These are phyloP conservation scores for Linnemannia exigua DNA, from an alignment of 192 early-diverging fungal species.

Conservation along the genomic window DNA sequence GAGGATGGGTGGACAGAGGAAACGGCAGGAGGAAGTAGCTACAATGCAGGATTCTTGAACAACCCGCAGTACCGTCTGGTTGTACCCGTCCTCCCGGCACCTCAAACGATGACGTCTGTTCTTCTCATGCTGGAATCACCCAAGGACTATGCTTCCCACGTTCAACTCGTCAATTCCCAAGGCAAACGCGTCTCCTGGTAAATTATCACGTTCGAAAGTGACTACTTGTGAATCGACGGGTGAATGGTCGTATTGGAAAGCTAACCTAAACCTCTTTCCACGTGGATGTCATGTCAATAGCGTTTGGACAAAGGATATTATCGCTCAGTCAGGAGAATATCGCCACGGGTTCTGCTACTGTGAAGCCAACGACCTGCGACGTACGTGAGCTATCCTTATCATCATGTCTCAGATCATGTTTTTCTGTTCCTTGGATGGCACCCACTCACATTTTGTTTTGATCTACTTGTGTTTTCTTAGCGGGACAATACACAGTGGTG, in stretches of 20 bases:
- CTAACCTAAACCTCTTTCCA: too few relatives aligned
- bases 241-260: too few relatives aligned
- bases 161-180: slow-evolving; percentile 74
- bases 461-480: slow-evolving; percentile 44
- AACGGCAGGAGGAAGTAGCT: slow-evolving; percentile 84
- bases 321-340: slow-evolving; percentile 82
- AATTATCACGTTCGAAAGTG: too few relatives aligned
- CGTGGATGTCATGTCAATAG: slow-evolving; percentile 37
- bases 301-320: slow-evolving; percentile 69
- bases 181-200: slow-evolving; percentile 81
- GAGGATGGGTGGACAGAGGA: slow-evolving; percentile 78
- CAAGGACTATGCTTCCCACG: slow-evolving; percentile 74
- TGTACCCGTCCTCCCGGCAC: slow-evolving; percentile 64
- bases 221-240: too few relatives aligned
- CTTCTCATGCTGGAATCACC: slow-evolving; percentile 78
- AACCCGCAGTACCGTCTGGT: slow-evolving; percentile 87
- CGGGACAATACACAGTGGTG: slow-evolving; percentile 84
- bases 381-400: too few relatives aligned
- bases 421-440: neutral
- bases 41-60: slow-evolving; percentile 75
- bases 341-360: slow-evolving; percentile 83
- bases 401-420: too few relatives aligned
- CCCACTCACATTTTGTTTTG: neutral
- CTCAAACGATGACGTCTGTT: slow-evolving; percentile 43
- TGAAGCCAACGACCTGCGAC: slow-evolving; percentile 69